Conservation (phyloP, 345 rosid species). For the Camelina laxa region DNA sequence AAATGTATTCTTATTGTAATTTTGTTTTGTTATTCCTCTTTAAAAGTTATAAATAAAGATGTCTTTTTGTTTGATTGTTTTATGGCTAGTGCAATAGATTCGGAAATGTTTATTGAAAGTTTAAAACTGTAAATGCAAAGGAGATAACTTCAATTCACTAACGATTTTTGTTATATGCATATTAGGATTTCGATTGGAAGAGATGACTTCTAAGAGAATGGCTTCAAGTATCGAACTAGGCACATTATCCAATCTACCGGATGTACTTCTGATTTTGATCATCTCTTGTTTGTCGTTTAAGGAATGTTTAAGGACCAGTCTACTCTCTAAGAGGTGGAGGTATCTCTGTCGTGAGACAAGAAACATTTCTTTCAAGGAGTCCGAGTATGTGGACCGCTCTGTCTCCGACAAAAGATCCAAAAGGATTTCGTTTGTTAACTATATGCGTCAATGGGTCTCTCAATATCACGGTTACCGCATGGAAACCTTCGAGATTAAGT, state of each 20-base stretch:
- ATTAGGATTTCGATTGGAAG: background rate
- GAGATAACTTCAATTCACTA: background rate
- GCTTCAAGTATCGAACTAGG: constrained; percentile 17
- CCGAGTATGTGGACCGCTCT: constrained; percentile 32
- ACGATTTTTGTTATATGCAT: background rate
- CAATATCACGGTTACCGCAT: background rate
- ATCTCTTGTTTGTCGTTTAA: constrained; percentile 50
- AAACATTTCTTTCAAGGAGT: constrained; percentile 44
- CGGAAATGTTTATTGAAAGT: background rate
- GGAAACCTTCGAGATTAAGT: constrained; percentile 18
- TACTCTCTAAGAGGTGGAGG: constrained; percentile 46
- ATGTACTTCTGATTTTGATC: constrained; percentile 29
- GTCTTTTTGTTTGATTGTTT: no score
- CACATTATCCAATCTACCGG: constrained; percentile 27
- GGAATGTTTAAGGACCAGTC: constrained; percentile 45
- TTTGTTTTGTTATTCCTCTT: no score
- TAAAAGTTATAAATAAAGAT: no score
- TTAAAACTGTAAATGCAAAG: background rate
- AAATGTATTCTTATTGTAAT: no score
- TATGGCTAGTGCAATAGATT: background rate
- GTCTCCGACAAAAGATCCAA: constrained; percentile 19
- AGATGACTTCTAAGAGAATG: background rate
- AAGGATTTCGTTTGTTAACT: constrained; percentile 36
- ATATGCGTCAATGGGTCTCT: constrained; percentile 30
- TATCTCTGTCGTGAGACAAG: constrained; percentile 32